Percentiles rank a stretch among this genome's conserved stretches.
phyloP scores from a whole-genome alignment of 2,329 filamentous ascomycete species.

The Colletotrichum liaoningense region DNA sequence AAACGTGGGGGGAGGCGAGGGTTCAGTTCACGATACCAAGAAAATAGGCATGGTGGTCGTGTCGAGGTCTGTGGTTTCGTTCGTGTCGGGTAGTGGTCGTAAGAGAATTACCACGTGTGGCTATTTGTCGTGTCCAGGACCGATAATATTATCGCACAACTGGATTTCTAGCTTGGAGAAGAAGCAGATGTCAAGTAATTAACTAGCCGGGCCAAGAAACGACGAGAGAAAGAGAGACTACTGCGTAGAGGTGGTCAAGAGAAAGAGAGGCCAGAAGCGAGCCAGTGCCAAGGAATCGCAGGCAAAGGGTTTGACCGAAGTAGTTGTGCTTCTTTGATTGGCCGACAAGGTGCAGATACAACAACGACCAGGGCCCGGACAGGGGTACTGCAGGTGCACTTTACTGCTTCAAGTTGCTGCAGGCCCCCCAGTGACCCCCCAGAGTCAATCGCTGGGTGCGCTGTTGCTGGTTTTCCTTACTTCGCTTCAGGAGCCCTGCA shows the following conservation, averaged over 20 bases:
- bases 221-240: neutral
- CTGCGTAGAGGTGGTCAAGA: neutral
- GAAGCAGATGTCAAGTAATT: neutral
- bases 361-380: constrained; percentile 6
- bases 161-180: neutral
- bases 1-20: neutral
- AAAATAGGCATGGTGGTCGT: neutral
- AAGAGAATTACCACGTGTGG: neutral
- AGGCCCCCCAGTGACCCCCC: constrained; percentile 9
- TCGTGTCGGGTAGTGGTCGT: neutral
- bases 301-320: constrained; percentile 14
- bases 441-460: constrained; percentile 9
- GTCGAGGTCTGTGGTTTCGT: neutral
- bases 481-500: constrained; percentile 13
- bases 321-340: constrained; percentile 29
- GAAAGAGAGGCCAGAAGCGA: neutral
- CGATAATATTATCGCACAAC: neutral
- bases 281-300: constrained; percentile 11
- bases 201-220: neutral
- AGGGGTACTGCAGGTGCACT: constrained; percentile 16
- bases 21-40: constrained; percentile 13
- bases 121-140: neutral
- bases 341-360: constrained; percentile 6
- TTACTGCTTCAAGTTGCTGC: constrained; percentile 20
- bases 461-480: neutral